Base-by-base conservation (phyloP, 2,329 filamentous ascomycete species). In the Colletotrichum simmondsii region DNA sequence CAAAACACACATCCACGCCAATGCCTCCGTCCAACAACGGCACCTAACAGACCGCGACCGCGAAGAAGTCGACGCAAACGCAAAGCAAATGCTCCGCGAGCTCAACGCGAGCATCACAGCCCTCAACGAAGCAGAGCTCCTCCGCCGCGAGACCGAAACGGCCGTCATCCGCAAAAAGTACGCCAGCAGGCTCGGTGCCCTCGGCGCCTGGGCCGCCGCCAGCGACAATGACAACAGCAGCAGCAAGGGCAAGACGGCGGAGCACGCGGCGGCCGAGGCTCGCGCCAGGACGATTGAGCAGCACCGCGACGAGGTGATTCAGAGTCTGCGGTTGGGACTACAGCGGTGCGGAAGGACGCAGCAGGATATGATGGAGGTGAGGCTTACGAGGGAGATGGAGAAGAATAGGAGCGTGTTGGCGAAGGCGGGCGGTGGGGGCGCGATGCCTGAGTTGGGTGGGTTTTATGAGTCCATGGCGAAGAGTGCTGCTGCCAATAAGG, bases 281-380 rank as follows among this genome's bases (percentile, higher is more conserved):
- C 89, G 86, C 72, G 90, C 91, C 68, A 90, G 90, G 74, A 91
- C 90, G 53, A 83, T 93, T 7, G 91, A 89, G 63, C 88, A 90
- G 62, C 93, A 97, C 76, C 87, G 95, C 65, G 95, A 97, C 78
- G 92, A 92, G 75, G 91, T 99, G 58, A 84, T 98, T 12, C 96
- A 93, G 92, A 95, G 93, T 77, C 81, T 99, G 78, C 88, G 94
- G 75, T 89, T 92, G 79, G 89, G 91, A 78, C 83, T 98, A 75
- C 93, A 97, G 83, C 88, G 91, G 75, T 95, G 93, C 69, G 93
- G 93, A 54, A 88, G 91, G 77, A 91, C 93, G 75, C 96, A 98
- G 85, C 92, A 94, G 77, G 90, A 89, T 63, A 98, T 98, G 95
- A 98, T 98, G 88, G 95, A 98, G 84, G 93, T 94, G 78, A 86